A percentile compares a stretch with the other conserved stretches of the same genome.
These are phyloP conservation scores for Oehlia diaphana DNA, from an alignment of 192 early-diverging fungal species.

Conservation along the genomic window DNA sequence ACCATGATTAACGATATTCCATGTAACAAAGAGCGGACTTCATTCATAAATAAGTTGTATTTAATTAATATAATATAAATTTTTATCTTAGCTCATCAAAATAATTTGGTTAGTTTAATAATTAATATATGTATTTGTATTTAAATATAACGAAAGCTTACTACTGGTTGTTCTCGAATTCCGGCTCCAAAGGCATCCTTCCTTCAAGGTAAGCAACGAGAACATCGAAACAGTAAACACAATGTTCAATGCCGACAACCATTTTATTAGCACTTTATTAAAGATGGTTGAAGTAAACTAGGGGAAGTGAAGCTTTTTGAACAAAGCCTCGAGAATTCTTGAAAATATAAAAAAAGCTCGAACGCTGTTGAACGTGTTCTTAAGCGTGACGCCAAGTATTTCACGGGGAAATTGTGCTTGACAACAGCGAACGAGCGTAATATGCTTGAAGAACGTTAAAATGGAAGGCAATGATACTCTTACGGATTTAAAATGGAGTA, in stretches of 20 bases:
- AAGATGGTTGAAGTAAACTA: too few species aligned
- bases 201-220: constrained; percentile 63
- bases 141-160: constrained; percentile 35
- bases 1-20: constrained; percentile 55
- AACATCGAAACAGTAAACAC: constrained; percentile 81
- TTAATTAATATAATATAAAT: background rate
- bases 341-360: background rate
- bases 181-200: constrained; percentile 38
- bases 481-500: background rate
- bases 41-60: background rate
- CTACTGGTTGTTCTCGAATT: constrained; percentile 63
- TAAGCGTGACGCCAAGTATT: background rate
- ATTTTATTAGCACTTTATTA: constrained; percentile 1
- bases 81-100: too few species aligned
- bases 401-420: background rate
- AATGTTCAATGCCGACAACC: constrained; percentile 54
- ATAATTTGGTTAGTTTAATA: too few species aligned
- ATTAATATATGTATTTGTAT: too few species aligned
- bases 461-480: background rate
- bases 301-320: background rate
- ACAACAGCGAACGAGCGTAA: background rate
- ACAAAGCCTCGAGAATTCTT: background rate
- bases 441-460: background rate
- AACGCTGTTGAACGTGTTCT: background rate
- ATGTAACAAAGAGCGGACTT: constrained; percentile 85